Evolutionary conservation across 2,329 filamentous ascomycete species (phyloP), one percentile per base, ranked within the genome.

Genomic region (Aspergillus floridensis): DNA sequence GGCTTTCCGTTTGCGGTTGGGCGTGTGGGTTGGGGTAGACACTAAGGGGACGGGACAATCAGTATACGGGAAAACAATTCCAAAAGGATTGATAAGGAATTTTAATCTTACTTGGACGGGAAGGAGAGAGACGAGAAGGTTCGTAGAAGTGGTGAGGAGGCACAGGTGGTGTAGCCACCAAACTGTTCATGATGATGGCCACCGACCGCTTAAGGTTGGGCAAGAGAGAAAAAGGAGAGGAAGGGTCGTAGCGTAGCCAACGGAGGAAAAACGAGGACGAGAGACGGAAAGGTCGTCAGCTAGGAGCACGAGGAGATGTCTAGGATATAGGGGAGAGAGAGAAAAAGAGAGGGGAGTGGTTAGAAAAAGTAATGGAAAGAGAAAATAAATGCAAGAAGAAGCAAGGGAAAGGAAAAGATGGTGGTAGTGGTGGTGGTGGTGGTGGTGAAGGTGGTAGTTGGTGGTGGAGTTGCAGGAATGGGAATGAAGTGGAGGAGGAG

Each of bases 1-100:
- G 70, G 91, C 92, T 82, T 98, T 98, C 77, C 95, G 88, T 83
- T 98, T 98, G 66, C 86, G 81, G 70, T 76, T 78, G 68, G 76
- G 72, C 66, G 73, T 69, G 69, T 75, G 73, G 56, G 70, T 71
- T 64, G 74, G 73, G 64, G 72, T 77, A 65, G 73, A 74, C 70
- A 76, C 72, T 76, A 62, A 29, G 41, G 50, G 32, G 55, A 58
- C 70, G 48, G 66, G 68, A 63, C 56, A 66, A 63, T 55, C 14
- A 50, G 14, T 32, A 11, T n/a, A 26, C 24, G 24, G 46, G 46
- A 29, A 48, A 21, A 26, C 26, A 24, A 12, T 29, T 29, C 10
- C 26, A 19, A 19, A 19, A 41, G 44, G 12, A 16, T n/a, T 22
- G 38, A 62, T 24, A 29, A 63, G 68, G 49, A 49, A 53, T 56